Evolutionary conservation across 116 monocot species (phyloP), one percentile per base, ranked within the genome.

Genomic region (Trichopus zeylanicus): DNA sequence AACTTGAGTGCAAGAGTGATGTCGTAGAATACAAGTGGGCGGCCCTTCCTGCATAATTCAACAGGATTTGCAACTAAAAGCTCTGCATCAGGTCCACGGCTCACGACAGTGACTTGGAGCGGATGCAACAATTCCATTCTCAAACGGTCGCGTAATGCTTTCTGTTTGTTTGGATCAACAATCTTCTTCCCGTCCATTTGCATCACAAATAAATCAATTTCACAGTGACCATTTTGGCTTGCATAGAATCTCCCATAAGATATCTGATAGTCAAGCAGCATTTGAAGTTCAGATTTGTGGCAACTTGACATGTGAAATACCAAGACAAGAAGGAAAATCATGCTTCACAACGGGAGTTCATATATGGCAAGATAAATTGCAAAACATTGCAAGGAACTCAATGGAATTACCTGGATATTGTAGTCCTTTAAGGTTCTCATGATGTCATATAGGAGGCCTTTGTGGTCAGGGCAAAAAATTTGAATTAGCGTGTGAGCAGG

Each of bases 21-120:
- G 65, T 93, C 93, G 55, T 85, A 60, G 53, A 93, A 85, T 56
- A 93, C 88, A 55, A 79, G 88, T 26, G 93, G 93, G 2, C 93
- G 64, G 12, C 93, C 93, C 38, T 82, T 88, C 24, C 75, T 77
- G 1, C 79, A 85, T 37, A 76, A 32, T 57, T 93, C 93, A 35
- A 93, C 93, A 13, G 88, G 88, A 48, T 93, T 93, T 21, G 88
- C 88, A 51, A 93, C 88, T 33, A 93, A 66, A 42, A 93, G 82
- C 75, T 88, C 93, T 9, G 72, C 70, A 25, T 93, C 82, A 53
- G 85, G 85, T 16, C 93, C 93, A 28, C 93, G 84, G 29, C 66
- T 88, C 24, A 82, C 63, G 26, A 85, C 65, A 31, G 56, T 55
- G n/a, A 93, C 88, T 23, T 75, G 73, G 18, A 93, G 75, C 6